Conservation (phyloP, 768 basidiomycete genomes). For the Daedaleopsis sinensis region DNA sequence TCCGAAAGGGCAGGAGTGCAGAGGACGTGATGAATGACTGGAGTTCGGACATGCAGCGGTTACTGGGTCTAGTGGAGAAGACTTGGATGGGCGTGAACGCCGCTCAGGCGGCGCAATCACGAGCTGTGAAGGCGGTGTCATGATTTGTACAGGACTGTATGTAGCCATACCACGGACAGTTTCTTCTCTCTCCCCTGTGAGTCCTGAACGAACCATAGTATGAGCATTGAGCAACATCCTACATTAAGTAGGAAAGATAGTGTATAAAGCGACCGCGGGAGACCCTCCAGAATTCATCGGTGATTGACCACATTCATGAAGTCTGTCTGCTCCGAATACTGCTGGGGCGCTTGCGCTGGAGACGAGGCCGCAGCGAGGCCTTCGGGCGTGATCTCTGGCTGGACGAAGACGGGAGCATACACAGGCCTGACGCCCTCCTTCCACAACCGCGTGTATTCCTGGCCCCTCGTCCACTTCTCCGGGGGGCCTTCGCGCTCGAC, state of each 20-base stretch:
- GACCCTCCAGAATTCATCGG: not conserved
- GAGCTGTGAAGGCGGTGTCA: constrained; percentile 46
- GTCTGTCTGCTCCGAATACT: constrained; percentile 1
- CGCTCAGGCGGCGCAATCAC: constrained; percentile 81
- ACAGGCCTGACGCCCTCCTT: constrained; percentile 68
- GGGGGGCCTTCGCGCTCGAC: constrained; percentile 34
- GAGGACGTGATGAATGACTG: constrained; percentile 98
- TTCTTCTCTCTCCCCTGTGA: not conserved
- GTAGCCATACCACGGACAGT: constrained; percentile 26
- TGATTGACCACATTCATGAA: constrained; percentile 3
- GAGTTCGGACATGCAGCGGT: constrained; percentile 94
- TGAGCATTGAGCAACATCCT: not conserved
- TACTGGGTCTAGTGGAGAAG: constrained; percentile 92
- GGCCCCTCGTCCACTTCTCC: constrained; percentile 70
- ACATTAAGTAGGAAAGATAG: constrained; percentile 1
- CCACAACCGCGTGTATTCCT: constrained; percentile 74
- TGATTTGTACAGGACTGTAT: constrained; percentile 17
- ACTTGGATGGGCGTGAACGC: constrained; percentile 98
- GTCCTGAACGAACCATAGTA: not conserved
- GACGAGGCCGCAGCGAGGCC: constrained; percentile 11
- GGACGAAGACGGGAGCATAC: constrained; percentile 60
- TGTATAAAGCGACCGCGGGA: constrained; percentile 2
- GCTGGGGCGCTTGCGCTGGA: constrained; percentile 7
- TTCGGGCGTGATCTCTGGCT: constrained; percentile 32
- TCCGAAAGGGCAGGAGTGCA: constrained; percentile 77